phyloP scores from a whole-genome alignment of 108 stramenopile species.

The Cyclotella choctawhatcheeana region DNA sequence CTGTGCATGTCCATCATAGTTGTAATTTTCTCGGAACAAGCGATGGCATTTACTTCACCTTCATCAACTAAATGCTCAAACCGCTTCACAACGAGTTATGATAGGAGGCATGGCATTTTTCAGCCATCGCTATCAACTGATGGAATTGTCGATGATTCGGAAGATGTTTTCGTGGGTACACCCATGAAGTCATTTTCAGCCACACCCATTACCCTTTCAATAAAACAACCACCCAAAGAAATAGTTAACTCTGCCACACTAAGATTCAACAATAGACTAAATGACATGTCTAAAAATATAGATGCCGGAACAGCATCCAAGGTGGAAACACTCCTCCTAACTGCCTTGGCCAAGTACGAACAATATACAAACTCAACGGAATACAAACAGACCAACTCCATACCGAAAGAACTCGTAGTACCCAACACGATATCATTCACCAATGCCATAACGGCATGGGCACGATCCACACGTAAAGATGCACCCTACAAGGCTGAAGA shows the following conservation, averaged over 20 bases:
- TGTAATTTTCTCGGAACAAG: too few relatives aligned
- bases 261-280: constrained; percentile 44
- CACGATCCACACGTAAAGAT: constrained; percentile 56
- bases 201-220: not conserved
- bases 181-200: constrained; percentile 10
- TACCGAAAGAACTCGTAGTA: constrained; percentile 9
- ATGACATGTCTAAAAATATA: constrained; percentile 29
- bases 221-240: not conserved
- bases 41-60: too few relatives aligned
- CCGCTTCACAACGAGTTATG: too few relatives aligned
- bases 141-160: too few relatives aligned
- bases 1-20: too few relatives aligned
- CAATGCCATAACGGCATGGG: constrained; percentile 67
- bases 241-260: constrained; percentile 47
- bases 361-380: not conserved
- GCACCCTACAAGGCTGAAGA: constrained; percentile 47
- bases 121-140: too few relatives aligned
- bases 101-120: too few relatives aligned
- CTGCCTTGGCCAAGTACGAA: constrained; percentile 39
- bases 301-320: constrained; percentile 42
- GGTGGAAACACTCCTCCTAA: constrained; percentile 27
- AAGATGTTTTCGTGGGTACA: too few relatives aligned
- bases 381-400: not conserved
- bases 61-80: too few relatives aligned
- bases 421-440: constrained; percentile 55